Evolutionary conservation across 176 grass and related monocot genomes (phyloP).

Genomic region (Cenchrus americanus): DNA sequence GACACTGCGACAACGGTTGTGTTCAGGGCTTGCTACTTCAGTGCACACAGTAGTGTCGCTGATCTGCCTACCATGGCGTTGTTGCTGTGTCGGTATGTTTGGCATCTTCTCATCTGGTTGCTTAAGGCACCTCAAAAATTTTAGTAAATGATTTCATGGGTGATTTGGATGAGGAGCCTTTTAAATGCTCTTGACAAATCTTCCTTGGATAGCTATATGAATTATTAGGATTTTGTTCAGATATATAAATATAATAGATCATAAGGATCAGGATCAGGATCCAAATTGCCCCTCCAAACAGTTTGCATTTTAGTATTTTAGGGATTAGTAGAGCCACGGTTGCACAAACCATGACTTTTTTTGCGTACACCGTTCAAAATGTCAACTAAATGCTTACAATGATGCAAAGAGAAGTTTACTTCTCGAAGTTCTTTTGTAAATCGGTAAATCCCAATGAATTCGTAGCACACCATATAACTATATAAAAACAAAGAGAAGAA

Average conservation of each 20-base stretch:
- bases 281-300: neutral
- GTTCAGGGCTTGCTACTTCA: neutral
- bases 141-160: neutral
- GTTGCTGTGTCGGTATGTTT: neutral
- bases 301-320: neutral
- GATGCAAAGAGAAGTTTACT: too few species aligned
- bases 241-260: neutral
- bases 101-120: neutral
- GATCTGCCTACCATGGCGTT: neutral
- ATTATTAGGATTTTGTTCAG: neutral
- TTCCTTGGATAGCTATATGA: neutral
- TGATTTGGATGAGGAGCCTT: neutral
- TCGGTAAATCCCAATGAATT: slow-evolving; percentile 8
- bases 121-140: neutral
- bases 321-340: neutral
- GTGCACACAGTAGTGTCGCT: too few species aligned
- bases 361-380: slow-evolving; percentile 16
- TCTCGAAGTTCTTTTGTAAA: slow-evolving; percentile 13
- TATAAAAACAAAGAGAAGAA: neutral
- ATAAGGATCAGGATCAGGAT: neutral
- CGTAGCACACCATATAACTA: neutral
- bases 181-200: neutral
- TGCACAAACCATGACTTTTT: neutral
- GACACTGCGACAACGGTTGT: neutral
- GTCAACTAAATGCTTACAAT: neutral